phyloP scores from a whole-genome alignment of 2,329 filamentous ascomycete species.

The Pochonia chlamydosporia region DNA sequence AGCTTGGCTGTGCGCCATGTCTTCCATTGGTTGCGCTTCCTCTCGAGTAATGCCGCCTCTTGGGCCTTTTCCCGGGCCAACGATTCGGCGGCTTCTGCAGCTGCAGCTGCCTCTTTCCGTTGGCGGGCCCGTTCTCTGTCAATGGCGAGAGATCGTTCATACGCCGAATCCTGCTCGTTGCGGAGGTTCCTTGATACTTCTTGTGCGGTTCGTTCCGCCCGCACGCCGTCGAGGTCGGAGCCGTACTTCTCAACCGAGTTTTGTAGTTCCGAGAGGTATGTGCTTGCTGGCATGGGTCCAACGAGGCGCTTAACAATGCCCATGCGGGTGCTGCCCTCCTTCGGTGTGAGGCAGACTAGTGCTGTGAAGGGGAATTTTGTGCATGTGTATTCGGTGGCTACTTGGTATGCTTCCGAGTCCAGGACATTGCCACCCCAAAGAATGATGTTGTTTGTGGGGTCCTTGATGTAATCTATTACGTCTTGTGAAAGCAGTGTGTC shows the following conservation, averaged over 20 bases:
- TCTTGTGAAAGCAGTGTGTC: constrained; percentile 76
- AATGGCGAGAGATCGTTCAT: constrained; percentile 82
- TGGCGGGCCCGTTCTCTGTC: constrained; percentile 80
- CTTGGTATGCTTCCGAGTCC: constrained; percentile 91
- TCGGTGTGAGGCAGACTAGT: constrained; percentile 80
- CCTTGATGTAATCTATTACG: constrained; percentile 67
- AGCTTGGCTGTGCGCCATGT: constrained; percentile 70
- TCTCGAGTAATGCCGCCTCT: constrained; percentile 46
- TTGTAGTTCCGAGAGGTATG: constrained; percentile 72
- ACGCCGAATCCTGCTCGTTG: constrained; percentile 87
- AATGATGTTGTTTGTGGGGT: constrained; percentile 72
- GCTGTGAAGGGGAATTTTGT: constrained; percentile 91
- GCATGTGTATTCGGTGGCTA: constrained; percentile 78
- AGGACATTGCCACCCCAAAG: constrained; percentile 91
- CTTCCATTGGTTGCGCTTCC: constrained; percentile 62
- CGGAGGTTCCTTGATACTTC: constrained; percentile 74
- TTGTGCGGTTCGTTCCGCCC: constrained; percentile 73
- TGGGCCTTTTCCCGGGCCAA: constrained; percentile 55
- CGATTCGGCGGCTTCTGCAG: constrained; percentile 62
- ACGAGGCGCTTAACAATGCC: constrained; percentile 75
- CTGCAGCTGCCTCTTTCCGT: constrained; percentile 68
- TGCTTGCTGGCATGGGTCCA: constrained; percentile 62
- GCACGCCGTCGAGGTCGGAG: constrained; percentile 66
- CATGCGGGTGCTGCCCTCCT: constrained; percentile 81
- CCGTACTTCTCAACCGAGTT: constrained; percentile 68